A percentile compares a stretch with the other conserved stretches of the same genome.
Conservation (phyloP, 371 early-diverging fungal species). For the Mucor saturninus region DNA sequence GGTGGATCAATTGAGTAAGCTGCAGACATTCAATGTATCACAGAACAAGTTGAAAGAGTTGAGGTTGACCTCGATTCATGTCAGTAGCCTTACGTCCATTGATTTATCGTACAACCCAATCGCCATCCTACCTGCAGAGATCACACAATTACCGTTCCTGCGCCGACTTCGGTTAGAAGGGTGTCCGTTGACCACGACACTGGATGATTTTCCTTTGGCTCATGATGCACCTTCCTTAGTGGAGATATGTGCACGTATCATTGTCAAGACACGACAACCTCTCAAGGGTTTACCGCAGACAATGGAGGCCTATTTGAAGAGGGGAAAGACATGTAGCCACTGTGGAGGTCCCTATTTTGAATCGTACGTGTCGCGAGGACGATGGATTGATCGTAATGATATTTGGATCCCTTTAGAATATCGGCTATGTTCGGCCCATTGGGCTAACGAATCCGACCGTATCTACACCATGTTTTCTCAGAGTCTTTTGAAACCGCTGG, state of each 20-base stretch:
- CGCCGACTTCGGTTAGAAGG: constrained; percentile 60
- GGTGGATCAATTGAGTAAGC: constrained; percentile 33
- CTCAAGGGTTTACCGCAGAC: constrained; percentile 31
- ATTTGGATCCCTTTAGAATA: constrained; percentile 70
- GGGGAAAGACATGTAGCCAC: constrained; percentile 74
- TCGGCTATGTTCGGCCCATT: constrained; percentile 78
- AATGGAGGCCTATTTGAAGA: constrained; percentile 63
- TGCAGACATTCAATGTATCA: constrained; percentile 26
- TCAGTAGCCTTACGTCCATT: constrained; percentile 57
- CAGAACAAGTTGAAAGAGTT: constrained; percentile 39
- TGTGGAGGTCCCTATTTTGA: constrained; percentile 91
- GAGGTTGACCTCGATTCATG: constrained; percentile 67
- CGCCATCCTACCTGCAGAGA: constrained; percentile 33
- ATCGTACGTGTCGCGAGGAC: constrained; percentile 57
- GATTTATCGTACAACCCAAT: constrained; percentile 70
- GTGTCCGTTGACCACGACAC: constrained; percentile 40
- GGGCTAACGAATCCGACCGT: constrained; percentile 74
- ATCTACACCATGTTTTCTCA: constrained; percentile 39
- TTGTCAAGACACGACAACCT: constrained; percentile 30
- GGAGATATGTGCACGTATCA: constrained; percentile 76
- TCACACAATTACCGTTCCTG: constrained; percentile 55
- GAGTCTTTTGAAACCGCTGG: background rate
- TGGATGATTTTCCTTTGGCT: constrained; percentile 23
- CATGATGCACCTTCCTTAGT: constrained; percentile 60
- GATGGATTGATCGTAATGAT: constrained; percentile 64